These are phyloP conservation scores for Phyllosticta ampelicida DNA, from an alignment of 2,329 filamentous ascomycete species.

Conservation along the genomic window DNA sequence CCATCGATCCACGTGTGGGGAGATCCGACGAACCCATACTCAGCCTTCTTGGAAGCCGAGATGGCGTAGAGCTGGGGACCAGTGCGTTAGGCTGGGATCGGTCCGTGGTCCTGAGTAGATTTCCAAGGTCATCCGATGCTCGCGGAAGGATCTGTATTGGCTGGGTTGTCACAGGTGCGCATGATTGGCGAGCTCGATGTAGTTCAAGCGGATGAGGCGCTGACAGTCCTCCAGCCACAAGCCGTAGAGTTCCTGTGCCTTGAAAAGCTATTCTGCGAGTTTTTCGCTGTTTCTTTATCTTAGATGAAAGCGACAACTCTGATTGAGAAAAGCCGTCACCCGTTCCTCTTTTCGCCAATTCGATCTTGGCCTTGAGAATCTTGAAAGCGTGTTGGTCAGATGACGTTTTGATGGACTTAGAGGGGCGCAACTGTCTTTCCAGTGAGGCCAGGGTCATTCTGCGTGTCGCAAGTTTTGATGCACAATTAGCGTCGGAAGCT, in stretches of 20 bases:
- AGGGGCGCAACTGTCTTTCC: neutral
- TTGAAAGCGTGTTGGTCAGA: neutral
- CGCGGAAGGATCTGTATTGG: neutral
- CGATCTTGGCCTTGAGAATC: neutral
- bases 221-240: neutral
- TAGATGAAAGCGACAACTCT: constrained; percentile 5
- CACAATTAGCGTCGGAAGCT: neutral
- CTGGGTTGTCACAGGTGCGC: neutral
- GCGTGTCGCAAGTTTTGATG: neutral
- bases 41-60: neutral
- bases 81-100: neutral
- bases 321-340: constrained; percentile 9
- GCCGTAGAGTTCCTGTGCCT: neutral
- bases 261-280: neutral
- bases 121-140: neutral
- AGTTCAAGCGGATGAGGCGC: neutral
- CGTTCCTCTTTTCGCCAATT: neutral
- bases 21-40: neutral
- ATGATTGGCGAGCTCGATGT: neutral
- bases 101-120: neutral
- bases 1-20: neutral
- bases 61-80: neutral
- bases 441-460: neutral
- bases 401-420: neutral
- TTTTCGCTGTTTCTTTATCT: neutral